Percentiles rank a stretch among this genome's conserved stretches.
Evolutionary conservation across 2,329 filamentous ascomycete genomes (phyloP).

Genomic region (Claviceps capensis): DNA sequence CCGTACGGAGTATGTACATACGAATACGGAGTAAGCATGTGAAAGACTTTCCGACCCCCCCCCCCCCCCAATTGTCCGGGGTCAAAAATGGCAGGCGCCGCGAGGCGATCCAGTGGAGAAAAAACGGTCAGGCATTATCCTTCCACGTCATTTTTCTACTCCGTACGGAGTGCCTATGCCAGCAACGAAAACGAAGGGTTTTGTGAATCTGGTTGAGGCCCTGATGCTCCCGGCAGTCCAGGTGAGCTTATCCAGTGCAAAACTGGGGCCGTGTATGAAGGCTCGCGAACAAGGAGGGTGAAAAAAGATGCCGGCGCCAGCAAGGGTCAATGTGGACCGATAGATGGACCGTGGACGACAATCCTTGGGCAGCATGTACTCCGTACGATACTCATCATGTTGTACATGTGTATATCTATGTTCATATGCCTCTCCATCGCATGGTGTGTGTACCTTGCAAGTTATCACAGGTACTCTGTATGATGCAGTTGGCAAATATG

Average conservation of each 20-base stretch:
- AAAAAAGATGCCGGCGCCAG: neutral
- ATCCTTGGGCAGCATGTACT: neutral
- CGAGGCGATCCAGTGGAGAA: neutral
- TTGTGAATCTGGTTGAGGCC: neutral
- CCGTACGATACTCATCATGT: too few relatives aligned
- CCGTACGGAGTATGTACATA: too few relatives aligned
- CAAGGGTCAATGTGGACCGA: neutral
- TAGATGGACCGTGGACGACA: neutral
- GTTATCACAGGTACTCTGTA: neutral
- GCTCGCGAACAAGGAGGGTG: neutral
- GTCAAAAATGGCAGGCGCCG: neutral
- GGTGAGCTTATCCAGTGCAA: neutral
- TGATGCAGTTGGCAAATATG: too few relatives aligned
- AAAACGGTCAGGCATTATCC: neutral
- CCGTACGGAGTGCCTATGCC: neutral
- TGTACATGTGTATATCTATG: neutral
- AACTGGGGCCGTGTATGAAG: neutral
- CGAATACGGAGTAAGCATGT: too few relatives aligned
- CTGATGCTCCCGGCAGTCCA: neutral
- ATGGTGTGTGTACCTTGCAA: too few relatives aligned
- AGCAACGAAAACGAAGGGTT: neutral
- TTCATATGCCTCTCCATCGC: neutral
- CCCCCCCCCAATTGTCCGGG: neutral
- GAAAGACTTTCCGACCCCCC: neutral
- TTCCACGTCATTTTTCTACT: neutral